Base-by-base conservation (phyloP, 306 rosid genomes). In the Vigna nakashimae region DNA sequence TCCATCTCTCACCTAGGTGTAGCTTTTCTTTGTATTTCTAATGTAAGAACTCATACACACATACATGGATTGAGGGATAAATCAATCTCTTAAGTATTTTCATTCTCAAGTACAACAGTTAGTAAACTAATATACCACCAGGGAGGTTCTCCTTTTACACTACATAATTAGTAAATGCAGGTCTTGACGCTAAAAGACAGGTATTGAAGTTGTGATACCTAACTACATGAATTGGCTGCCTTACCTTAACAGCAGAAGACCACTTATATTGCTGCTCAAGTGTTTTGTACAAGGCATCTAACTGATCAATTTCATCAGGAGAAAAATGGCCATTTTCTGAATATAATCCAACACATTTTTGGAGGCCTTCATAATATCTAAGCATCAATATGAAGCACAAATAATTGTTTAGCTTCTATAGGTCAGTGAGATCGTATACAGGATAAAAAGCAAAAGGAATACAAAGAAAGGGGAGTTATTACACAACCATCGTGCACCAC, bases 201-300 rank as follows among this genome's bases (percentile, higher is more conserved):
- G 51, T 20, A 73, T 14, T 28, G 17, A 64, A 84, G 57, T 30
- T 40, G 52, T 17, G 50, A 75, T 15, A 55, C 15, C 64, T 20
- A 80, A 52, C 24, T 63, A 32, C 16, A 55, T 56, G 63, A 64
- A 52, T 50, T 64, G 48, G 79, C 68, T 42, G 24, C 62, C 70
- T 57, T 81, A 94, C 98, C 97, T 92, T 94, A 65, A 88, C 97
- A 77, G 97, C 97, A 78, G 97, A 94, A 60, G 98, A 94, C 97
- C 93, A 87, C 81, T 79, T 91, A 85, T 88, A 88, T 82, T 94
- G 93, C 89, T 89, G 90, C 77, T 75, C 82, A 66, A 94, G 89
- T 16, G 93, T 84, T 83, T 89, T 90, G 89, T 90, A 94, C 78
- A 94, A 82, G 71, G 83, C 83, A 82, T 90, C 93, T 68, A 92